phyloP scores from a whole-genome alignment of 2,329 filamentous ascomycete genomes.

The Nemania abortiva region DNA sequence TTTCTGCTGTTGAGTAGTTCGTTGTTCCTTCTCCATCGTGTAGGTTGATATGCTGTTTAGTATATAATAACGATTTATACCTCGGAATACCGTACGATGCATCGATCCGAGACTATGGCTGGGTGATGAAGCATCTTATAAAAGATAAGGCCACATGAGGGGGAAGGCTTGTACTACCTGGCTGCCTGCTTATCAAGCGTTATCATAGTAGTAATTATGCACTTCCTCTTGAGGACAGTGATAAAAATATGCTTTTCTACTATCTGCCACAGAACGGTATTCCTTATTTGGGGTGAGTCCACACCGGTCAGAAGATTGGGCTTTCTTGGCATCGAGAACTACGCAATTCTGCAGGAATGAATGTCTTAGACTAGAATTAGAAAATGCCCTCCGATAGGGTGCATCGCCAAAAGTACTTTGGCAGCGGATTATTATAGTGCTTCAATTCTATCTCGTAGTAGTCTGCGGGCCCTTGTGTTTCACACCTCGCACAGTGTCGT shows the following conservation, averaged over 20 bases:
- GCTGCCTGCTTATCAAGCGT: not conserved
- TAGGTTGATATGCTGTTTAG: not conserved
- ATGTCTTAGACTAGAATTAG: not conserved
- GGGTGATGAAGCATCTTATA: too few species aligned
- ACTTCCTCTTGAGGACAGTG: not conserved
- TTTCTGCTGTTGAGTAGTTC: not conserved
- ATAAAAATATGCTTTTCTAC: too few species aligned
- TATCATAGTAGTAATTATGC: not conserved
- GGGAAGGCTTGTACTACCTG: not conserved
- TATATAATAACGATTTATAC: not conserved
- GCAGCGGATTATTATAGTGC: too few species aligned
- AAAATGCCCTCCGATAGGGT: too few species aligned
- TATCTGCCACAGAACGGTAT: not conserved
- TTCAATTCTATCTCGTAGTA: too few species aligned
- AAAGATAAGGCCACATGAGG: too few species aligned
- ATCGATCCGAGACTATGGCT: too few species aligned
- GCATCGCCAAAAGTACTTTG: too few species aligned
- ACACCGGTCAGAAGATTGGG: not conserved
- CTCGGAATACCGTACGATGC: too few species aligned
- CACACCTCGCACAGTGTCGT: too few species aligned
- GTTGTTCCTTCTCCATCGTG: conserved; percentile 12
- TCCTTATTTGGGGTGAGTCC: not conserved
- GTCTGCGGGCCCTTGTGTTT: too few species aligned
- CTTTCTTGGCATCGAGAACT: too few species aligned
- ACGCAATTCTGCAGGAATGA: not conserved